These are phyloP conservation scores for Ilex paraguariensis DNA, from an alignment of 305 asterid genomes.

Conservation along the genomic window DNA sequence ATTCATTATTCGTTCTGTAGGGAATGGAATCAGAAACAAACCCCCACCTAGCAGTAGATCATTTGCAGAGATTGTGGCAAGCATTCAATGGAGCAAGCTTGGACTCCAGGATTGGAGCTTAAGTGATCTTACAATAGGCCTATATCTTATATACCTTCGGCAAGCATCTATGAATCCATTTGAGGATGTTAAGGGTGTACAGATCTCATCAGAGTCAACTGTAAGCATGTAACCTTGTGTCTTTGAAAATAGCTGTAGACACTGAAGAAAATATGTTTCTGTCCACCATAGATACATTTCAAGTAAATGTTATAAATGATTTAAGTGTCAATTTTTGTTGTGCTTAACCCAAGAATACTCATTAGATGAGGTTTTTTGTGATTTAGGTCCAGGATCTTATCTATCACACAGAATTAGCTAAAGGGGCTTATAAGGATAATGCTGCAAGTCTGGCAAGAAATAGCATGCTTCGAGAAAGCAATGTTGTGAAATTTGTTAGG, in stretches of 20 bases:
- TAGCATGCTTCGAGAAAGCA: conserved; percentile 83
- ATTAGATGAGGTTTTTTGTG: conserved; percentile 15
- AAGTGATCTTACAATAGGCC: conserved; percentile 47
- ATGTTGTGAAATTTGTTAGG: conserved; percentile 65
- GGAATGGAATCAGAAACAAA: conserved; percentile 26
- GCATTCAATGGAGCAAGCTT: conserved; percentile 43
- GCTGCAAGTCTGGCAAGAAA: conserved; percentile 59
- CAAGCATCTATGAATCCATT: conserved; percentile 35
- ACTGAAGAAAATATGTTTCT: too few species aligned
- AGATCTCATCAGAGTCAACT: conserved; percentile 29
- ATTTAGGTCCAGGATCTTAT: conserved; percentile 80
- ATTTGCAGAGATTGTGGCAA: conserved; percentile 38
- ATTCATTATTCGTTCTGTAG: conserved; percentile 14
- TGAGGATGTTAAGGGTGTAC: conserved; percentile 38
- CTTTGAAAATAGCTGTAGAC: too few species aligned
- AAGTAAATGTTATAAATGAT: neutral
- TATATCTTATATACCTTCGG: conserved; percentile 43
- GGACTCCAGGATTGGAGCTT: conserved; percentile 58
- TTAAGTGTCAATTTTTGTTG: neutral
- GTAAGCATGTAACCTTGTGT: conserved; percentile 16
- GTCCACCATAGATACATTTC: too few species aligned
- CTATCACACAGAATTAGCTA: conserved; percentile 83
- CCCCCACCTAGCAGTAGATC: conserved; percentile 38
- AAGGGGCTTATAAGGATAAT: conserved; percentile 76
- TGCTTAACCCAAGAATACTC: conserved; percentile 4